Evolutionary conservation across 2,329 filamentous ascomycete species (phyloP), one percentile per base, ranked within the genome.

Genomic region (Alternaria brassicae): DNA sequence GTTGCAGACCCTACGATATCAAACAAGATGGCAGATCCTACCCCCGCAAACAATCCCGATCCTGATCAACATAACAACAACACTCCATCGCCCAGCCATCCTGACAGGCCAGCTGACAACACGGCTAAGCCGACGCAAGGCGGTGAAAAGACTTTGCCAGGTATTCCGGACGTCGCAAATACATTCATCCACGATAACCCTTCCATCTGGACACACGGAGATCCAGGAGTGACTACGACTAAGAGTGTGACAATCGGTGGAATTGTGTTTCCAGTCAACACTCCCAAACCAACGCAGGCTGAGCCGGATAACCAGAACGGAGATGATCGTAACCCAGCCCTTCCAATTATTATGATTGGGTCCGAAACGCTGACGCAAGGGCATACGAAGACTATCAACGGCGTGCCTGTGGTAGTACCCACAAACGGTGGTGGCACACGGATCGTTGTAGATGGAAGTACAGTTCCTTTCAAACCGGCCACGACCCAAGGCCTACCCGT

Each of bases 301-400:
- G 42, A 36, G 13, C 34, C 37, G 17, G 25, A 34, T 28, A 12
- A 32, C 4, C 56, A 66, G 44, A 62, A 60, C 17, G 51, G 56
- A 34, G 50, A 41, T 17, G 6, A 32, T 6, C 25, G 36, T 30
- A 39, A 50, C 27, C 6, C n/a, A n/a, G 17, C 40, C 13, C 62
- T 61, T 15, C 62, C 68, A 1, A 37, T 54, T 12, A 63, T 75
- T 19, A 62, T 74, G 1, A 63, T 74, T 39, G 75, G 72, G 1
- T 60, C 67, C 0, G 40, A 67, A 36, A 76, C 74, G 9, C 52
- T 77, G 17, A 69, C 62, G n/a, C 62, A 66, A 28, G 76, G 75
- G 6, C 65, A 77, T 36, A 71, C 68, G 2, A 72, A 65, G 6
- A 74, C 65, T 2, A 69, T 76, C 21, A 73, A 75, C 28, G 74